A percentile compares a stretch with the other conserved stretches of the same genome.
Conservation (phyloP, 306 rosid genomes). For the Macrotyloma uniflorum region DNA sequence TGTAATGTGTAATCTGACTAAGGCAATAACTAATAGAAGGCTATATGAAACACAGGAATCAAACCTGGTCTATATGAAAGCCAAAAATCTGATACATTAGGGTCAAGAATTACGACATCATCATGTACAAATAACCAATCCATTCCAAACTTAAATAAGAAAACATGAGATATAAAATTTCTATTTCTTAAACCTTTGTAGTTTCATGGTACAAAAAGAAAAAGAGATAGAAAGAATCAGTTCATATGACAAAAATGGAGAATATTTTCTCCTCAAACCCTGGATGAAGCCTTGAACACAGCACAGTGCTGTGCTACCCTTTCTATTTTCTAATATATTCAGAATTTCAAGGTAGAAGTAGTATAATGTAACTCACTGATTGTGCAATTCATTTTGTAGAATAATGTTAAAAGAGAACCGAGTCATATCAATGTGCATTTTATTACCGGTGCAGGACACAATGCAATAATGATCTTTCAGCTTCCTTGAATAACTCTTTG, state of each 20-base stretch:
- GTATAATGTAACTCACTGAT: not conserved
- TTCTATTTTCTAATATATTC: not conserved
- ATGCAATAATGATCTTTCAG: constrained; percentile 52
- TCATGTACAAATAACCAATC: not conserved
- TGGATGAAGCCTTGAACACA: not conserved
- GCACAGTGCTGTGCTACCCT: not conserved
- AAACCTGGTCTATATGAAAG: not conserved
- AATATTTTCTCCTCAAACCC: not conserved
- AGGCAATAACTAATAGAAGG: not conserved
- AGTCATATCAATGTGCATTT: not conserved
- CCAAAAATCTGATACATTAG: not conserved
- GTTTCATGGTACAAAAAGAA: not conserved
- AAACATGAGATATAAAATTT: not conserved
- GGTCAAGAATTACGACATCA: constrained; percentile 1
- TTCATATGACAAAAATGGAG: not conserved
- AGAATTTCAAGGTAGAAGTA: constrained; percentile 5
- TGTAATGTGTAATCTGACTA: not conserved
- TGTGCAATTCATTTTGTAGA: not conserved
- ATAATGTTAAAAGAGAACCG: not conserved
- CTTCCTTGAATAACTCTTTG: constrained; percentile 62
- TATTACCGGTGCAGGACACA: constrained; percentile 63
- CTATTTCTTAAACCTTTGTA: not conserved
- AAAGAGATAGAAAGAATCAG: not conserved
- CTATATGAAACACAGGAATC: constrained; percentile 15
- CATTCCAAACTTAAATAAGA: not conserved